These are phyloP conservation scores for Penicillium crustosum DNA, from an alignment of 2,329 filamentous ascomycete species.

Conservation along the genomic window DNA sequence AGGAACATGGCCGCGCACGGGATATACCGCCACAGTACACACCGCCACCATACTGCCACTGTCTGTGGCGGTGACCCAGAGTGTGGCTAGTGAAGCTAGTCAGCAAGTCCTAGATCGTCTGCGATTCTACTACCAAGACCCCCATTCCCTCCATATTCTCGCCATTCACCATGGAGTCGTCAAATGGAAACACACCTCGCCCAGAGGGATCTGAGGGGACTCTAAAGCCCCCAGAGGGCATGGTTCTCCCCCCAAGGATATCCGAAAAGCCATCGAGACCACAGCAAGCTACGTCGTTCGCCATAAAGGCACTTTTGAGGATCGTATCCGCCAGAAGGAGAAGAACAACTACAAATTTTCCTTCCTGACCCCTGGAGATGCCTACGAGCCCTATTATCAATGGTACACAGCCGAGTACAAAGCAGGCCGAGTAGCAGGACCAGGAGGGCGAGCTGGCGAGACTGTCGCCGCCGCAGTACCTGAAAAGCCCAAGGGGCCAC, in stretches of 20 bases:
- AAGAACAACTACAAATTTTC: conserved; percentile 84
- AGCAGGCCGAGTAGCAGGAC: conserved; percentile 58
- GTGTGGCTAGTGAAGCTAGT: conserved; percentile 11
- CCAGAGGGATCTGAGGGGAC: conserved; percentile 63
- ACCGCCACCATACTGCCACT: neutral
- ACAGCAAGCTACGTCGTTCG: conserved; percentile 86
- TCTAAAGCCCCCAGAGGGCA: conserved; percentile 74
- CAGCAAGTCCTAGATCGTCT: conserved; percentile 1
- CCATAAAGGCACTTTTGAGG: conserved; percentile 68
- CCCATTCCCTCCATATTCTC: conserved; percentile 5
- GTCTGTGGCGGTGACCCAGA: neutral
- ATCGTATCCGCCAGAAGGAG: conserved; percentile 82
- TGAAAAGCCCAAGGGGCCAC: conserved; percentile 76
- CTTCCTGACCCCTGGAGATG: conserved; percentile 76
- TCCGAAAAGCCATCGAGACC: conserved; percentile 84
- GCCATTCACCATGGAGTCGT: conserved; percentile 36
- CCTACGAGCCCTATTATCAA: conserved; percentile 83
- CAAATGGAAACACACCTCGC: conserved; percentile 42
- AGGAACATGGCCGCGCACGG: conserved; percentile 5
- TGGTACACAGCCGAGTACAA: conserved; percentile 53
- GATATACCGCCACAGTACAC: neutral
- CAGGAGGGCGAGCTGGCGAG: conserved; percentile 69
- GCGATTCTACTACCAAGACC: conserved; percentile 7
- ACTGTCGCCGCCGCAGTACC: conserved; percentile 51
- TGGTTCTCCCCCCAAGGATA: conserved; percentile 80